Percentiles rank a stretch among this genome's conserved stretches.
Evolutionary conservation across 371 early-diverging fungal species (phyloP).

Genomic region (Lichtheimia ramosa): DNA sequence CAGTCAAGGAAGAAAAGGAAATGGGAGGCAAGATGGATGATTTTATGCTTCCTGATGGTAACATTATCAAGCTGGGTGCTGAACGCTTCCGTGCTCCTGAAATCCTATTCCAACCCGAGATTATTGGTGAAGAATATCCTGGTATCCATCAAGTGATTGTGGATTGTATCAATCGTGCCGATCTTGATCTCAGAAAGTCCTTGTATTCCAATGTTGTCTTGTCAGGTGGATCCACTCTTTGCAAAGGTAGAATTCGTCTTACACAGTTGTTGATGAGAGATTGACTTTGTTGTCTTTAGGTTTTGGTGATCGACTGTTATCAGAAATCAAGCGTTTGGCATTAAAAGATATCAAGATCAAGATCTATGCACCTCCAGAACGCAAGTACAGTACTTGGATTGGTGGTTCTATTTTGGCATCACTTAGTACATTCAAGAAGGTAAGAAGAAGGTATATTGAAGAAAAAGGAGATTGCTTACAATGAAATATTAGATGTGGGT

Average conservation of each 20-base stretch:
- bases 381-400: slow-evolving; percentile 97
- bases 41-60: slow-evolving; percentile 91
- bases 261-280: not conserved
- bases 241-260: slow-evolving; percentile 24
- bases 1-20: slow-evolving; percentile 88
- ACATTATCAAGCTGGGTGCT: slow-evolving; percentile 81
- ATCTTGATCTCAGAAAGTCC: slow-evolving; percentile 86
- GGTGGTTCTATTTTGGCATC: slow-evolving; percentile 95
- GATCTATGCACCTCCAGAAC: slow-evolving; percentile 95
- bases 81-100: slow-evolving; percentile 88
- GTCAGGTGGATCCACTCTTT: slow-evolving; percentile 92
- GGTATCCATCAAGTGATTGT: slow-evolving; percentile 90
- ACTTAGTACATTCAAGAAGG: slow-evolving; percentile 69
- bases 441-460: slow-evolving; percentile 16
- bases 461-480: slow-evolving; percentile 8
- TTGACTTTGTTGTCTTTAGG: not conserved
- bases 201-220: slow-evolving; percentile 90
- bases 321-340: slow-evolving; percentile 84
- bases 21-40: slow-evolving; percentile 70
- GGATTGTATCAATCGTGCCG: slow-evolving; percentile 88
- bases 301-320: slow-evolving; percentile 88
- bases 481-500: slow-evolving; percentile 71
- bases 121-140: slow-evolving; percentile 85
- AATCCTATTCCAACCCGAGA: slow-evolving; percentile 88
- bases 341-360: slow-evolving; percentile 91